Evolutionary conservation across 257 asterid species (phyloP).

Genomic region (Linaria vulgaris): DNA sequence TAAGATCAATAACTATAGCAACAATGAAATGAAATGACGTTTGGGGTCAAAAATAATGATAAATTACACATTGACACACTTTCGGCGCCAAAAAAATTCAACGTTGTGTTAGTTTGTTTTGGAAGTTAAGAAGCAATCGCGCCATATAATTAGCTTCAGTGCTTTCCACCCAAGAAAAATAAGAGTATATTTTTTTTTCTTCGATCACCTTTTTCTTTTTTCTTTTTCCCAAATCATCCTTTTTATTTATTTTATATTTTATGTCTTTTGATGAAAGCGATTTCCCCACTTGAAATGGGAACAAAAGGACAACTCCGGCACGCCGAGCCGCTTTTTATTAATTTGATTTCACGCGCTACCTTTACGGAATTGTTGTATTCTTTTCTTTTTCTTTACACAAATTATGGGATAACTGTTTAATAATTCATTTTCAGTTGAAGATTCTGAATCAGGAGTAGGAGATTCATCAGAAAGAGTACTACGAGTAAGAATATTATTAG

Average conservation of each 20-base stretch:
- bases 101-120: background rate
- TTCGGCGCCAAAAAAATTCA: conserved; percentile 45
- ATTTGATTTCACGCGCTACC: too few species aligned
- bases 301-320: conserved; percentile 5
- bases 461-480: background rate
- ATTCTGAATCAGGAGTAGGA: background rate
- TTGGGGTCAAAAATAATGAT: too few species aligned
- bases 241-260: background rate
- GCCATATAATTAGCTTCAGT: conserved; percentile 4
- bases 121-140: conserved; percentile 31
- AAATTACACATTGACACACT: conserved; percentile 15
- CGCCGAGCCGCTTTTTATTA: background rate
- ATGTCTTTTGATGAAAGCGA: background rate
- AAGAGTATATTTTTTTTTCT: background rate
- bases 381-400: too few species aligned
- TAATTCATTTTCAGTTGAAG: background rate
- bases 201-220: background rate
- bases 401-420: too few species aligned
- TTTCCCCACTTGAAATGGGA: background rate
- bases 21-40: too few species aligned
- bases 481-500: background rate
- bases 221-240: background rate
- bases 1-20: too few species aligned
- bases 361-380: too few species aligned
- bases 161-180: background rate